Conservation (phyloP, 305 asterid genomes). For the Nicotiana rustica region DNA sequence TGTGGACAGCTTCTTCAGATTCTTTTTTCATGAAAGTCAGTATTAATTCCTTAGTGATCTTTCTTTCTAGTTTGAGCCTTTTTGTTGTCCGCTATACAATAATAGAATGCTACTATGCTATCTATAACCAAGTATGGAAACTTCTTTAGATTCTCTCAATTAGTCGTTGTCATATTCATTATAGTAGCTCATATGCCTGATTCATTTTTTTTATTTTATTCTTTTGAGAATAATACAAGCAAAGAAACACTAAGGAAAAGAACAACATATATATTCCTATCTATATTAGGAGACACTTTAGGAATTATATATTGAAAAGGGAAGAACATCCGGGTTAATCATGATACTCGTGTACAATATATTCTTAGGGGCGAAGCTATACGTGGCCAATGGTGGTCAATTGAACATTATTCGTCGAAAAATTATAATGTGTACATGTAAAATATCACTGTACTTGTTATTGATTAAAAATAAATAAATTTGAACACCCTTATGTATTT, state of each 20-base stretch:
- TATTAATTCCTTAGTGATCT: background rate
- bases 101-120: background rate
- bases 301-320: background rate
- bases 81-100: background rate
- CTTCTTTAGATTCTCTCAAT: slow-evolving; percentile 9
- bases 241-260: background rate
- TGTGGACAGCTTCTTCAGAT: background rate
- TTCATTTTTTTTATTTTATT: too few species aligned
- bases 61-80: background rate
- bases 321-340: background rate
- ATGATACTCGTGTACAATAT: background rate
- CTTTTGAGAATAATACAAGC: background rate
- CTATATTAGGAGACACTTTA: background rate
- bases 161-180: background rate
- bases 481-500: too few species aligned
- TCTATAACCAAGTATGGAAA: background rate
- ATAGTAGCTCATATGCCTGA: background rate
- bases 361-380: too few species aligned
- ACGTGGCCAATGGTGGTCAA: too few species aligned
- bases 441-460: too few species aligned
- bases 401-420: too few species aligned
- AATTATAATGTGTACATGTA: too few species aligned
- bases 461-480: too few species aligned
- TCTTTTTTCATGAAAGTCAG: background rate
- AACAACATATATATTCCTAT: background rate